phyloP scores from a whole-genome alignment of 352 stramenopile species.

The Phytophthora multivora region DNA sequence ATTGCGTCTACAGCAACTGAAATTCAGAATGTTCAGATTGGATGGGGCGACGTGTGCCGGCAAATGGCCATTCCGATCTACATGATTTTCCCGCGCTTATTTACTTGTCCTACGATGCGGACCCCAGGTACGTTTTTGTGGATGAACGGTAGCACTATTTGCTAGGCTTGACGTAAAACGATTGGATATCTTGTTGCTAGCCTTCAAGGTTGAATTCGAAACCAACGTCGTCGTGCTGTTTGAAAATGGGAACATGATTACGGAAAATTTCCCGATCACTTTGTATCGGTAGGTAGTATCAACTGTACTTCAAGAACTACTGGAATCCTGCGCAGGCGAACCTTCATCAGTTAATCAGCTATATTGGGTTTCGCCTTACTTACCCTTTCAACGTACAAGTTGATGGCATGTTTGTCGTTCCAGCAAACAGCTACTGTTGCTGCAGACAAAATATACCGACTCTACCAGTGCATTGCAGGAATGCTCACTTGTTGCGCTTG shows the following conservation, averaged over 20 bases:
- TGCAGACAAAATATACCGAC: background rate
- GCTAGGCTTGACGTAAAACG: background rate
- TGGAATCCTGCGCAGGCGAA: too few relatives aligned
- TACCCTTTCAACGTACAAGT: too few relatives aligned
- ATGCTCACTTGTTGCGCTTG: slow-evolving; percentile 94
- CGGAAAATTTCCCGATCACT: slow-evolving; percentile 89
- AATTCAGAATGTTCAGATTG: slow-evolving; percentile 95
- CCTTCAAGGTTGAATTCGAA: slow-evolving; percentile 93
- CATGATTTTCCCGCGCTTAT: slow-evolving; percentile 94
- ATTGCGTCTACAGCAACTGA: slow-evolving; percentile 76
- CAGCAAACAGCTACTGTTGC: too few relatives aligned
- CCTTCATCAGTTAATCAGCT: too few relatives aligned
- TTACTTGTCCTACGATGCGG: slow-evolving; percentile 92
- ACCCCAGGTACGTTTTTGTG: slow-evolving; percentile 49
- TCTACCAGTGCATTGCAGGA: background rate
- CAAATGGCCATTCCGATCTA: slow-evolving; percentile 93
- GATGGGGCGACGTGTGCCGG: slow-evolving; percentile 88
- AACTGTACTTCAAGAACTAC: too few relatives aligned
- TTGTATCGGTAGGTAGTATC: slow-evolving; percentile 63
- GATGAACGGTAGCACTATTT: background rate
- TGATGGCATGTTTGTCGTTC: background rate
- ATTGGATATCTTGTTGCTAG: slow-evolving; percentile 27
- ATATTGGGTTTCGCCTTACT: too few relatives aligned
- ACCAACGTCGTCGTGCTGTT: slow-evolving; percentile 93
- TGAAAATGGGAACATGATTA: slow-evolving; percentile 92